Conservation (phyloP, 306 rosid genomes). For the Pyrus bretschneideri region DNA sequence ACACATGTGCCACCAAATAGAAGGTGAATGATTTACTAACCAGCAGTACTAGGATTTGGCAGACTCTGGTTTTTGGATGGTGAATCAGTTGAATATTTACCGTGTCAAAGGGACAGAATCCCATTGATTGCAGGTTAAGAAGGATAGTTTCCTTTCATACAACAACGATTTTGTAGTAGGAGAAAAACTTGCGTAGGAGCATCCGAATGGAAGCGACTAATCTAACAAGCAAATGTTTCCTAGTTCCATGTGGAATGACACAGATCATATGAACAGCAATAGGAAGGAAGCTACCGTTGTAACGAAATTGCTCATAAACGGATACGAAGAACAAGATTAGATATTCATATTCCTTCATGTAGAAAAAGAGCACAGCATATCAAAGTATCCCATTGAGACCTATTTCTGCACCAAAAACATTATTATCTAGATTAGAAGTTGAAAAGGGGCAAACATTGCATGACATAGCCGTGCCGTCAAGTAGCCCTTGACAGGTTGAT, state of each 20-base stretch:
- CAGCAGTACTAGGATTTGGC: no score
- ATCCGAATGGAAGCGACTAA: not conserved
- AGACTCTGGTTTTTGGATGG: no score
- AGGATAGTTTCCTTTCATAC: no score
- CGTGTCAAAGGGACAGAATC: no score
- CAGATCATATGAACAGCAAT: not conserved
- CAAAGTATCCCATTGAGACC: not conserved
- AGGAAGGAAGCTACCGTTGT: not conserved
- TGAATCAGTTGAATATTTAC: no score
- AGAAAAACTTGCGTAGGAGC: not conserved
- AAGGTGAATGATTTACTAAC: not conserved
- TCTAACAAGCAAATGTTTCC: not conserved
- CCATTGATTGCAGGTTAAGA: no score
- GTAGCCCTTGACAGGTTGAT: slow-evolving; percentile 21
- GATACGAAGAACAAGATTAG: not conserved
- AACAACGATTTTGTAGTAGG: no score
- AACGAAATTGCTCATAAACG: not conserved
- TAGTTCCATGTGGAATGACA: not conserved
- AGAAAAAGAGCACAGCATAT: not conserved
- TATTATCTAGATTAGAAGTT: slow-evolving; percentile 16
- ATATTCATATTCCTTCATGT: not conserved
- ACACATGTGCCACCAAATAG: not conserved
- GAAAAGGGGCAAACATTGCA: slow-evolving; percentile 13
- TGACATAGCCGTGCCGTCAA: slow-evolving; percentile 2
- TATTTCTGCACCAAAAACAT: slow-evolving; percentile 6